Base-by-base conservation (phyloP, 2,329 filamentous ascomycete species). In the Aspergillus intermedius region DNA sequence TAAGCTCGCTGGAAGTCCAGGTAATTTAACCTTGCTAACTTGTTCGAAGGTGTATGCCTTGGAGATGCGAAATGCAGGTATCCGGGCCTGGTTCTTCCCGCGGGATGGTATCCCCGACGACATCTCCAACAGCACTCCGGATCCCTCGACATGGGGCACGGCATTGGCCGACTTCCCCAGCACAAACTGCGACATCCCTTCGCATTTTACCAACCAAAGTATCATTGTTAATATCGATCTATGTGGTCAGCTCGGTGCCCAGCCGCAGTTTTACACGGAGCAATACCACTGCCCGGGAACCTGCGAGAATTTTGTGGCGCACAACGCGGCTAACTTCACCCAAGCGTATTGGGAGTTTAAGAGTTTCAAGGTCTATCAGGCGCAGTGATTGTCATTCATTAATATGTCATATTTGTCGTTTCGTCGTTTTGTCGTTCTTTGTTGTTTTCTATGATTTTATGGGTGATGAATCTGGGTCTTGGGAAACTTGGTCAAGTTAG, bases 271-370 rank as follows among this genome's bases (percentile, higher is more conserved):
- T 43, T 72, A 71, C 49, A 59, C 59, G 3, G 47, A 62, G 10
- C 50, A 64, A 48, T 64, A 70, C 41, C 37, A 59, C 5, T 69
- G 79, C 56, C 74, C 80, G 0, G 74, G 72, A 19, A 81, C 74
- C 48, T 86, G 82, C 59, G 70, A 70, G 3, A 74, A 79, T 44
- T 79, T 74, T 52, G 81, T 84, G 6, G 76, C 80, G 5, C 78
- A 77, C 47, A 77, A 80, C 54, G 81, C 76, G 17, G 65, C 60
- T 17, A 77, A 68, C 2, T 86, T 81, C 62, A 72, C 67, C 40
- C 74, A 79, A 59, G 83, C 79, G 1, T 87, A 75, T 60, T 88
- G 79, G 84, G 81, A 80, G 66, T 83, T 86, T 67, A 78, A 76
- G 2, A 64, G 70, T 8, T 83, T 86, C 54, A 70, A 78, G 52